Percentiles rank a stretch among this genome's conserved stretches.
phyloP scores from a whole-genome alignment of 805 yeast species.

The Kazachstania psychrophila region DNA sequence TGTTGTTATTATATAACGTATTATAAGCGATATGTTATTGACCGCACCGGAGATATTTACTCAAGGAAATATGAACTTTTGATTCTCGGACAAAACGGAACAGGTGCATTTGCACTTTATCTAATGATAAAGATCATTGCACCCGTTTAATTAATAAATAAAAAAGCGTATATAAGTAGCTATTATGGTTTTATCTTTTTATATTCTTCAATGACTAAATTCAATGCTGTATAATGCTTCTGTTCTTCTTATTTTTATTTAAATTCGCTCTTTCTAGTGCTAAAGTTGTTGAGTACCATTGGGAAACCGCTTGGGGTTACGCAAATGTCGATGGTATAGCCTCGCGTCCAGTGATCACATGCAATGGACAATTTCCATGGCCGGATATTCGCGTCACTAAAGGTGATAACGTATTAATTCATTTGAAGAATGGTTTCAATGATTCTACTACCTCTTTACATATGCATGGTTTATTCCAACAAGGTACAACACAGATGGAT shows the following conservation, averaged over 20 bases:
- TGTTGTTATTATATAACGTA: too few relatives aligned
- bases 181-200: too few relatives aligned
- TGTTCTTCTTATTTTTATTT: neutral
- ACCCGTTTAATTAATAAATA: too few relatives aligned
- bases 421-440: conserved; percentile 63
- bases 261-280: conserved; percentile 7
- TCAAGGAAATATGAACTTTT: too few relatives aligned
- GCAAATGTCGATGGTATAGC: conserved; percentile 34
- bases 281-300: conserved; percentile 51
- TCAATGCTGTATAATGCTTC: neutral
- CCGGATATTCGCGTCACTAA: conserved; percentile 70
- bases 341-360: conserved; percentile 36
- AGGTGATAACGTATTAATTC: conserved; percentile 70
- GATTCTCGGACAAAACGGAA: too few relatives aligned
- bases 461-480: conserved; percentile 84
- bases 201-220: neutral
- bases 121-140: too few relatives aligned
- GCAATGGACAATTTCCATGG: conserved; percentile 61
- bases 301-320: conserved; percentile 53
- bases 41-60: too few relatives aligned
- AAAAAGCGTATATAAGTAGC: too few relatives aligned
- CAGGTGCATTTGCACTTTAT: too few relatives aligned
- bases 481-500: conserved; percentile 70
- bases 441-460: conserved; percentile 65
- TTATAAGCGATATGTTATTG: too few relatives aligned